Evolutionary conservation across 2,329 filamentous ascomycete genomes (phyloP), one percentile per base, ranked within the genome.

Genomic region (Cladosporium austrohemisphaericum): DNA sequence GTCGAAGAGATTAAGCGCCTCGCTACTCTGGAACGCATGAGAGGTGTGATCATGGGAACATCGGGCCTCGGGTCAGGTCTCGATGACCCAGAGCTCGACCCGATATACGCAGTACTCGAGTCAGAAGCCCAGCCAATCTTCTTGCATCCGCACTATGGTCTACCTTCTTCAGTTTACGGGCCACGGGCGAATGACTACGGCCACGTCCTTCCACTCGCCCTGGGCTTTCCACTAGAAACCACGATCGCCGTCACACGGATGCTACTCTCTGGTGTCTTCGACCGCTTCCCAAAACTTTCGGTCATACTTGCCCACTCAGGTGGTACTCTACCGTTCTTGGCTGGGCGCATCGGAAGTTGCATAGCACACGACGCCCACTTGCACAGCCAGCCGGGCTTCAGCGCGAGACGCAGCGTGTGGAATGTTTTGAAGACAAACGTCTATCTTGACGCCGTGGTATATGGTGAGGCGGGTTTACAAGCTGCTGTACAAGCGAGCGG

Each of bases 161-260:
- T 96, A 2, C 90, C 89, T 0, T 79, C 80, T 52, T 79, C 82
- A 7, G 88, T 94, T 3, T 95, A 87, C 70, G 91, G 91, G 0
- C 80, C 86, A 0, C 75, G 85, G 6, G 80, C 79, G 0, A 83
- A 85, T 52, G 76, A 79, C 25, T 95, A 94, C 63, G 91, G 91
- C 0, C 91, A 95, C 65, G 89, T 95, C 1, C 75, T 96, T 2
- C 87, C 90, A 0, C 73, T 96, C 0, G 88, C 89, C 0, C 72
- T 96, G 3, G 91, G 91, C 0, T 95, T 95, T 64, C 90, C 91
- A 0, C 80, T 96, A 57, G 91, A 96, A 70, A 96, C 91, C 1
- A 95, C 91, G 1, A 92, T 96, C 58, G 88, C 90, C 0, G 84
- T 95, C 2, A 82, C 87, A 3, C 77, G 91, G 38, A 94, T 96